Percentiles rank a stretch among this genome's conserved stretches.
Conservation (phyloP, 140 eudicot species). For the Cichorium intybus region DNA sequence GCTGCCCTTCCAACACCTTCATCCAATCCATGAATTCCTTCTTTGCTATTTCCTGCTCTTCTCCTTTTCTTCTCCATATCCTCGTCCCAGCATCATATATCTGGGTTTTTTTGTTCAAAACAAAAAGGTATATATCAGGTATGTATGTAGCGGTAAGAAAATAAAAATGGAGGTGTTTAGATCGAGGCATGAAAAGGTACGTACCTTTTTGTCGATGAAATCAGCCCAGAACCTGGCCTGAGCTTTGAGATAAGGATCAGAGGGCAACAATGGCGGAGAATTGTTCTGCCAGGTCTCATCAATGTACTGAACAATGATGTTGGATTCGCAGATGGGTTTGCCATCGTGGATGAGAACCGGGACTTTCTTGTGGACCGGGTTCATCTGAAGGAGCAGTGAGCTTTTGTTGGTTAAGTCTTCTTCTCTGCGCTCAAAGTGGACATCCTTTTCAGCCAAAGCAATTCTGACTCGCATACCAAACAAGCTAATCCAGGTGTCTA, state of each 20-base stretch:
- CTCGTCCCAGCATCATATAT: conserved; percentile 2
- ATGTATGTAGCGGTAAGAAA: background rate
- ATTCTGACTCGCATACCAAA: conserved; percentile 24
- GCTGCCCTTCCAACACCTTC: conserved; percentile 23
- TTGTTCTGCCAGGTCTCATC: conserved; percentile 31
- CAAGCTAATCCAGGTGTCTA: conserved; percentile 16
- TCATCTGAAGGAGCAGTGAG: conserved; percentile 29
- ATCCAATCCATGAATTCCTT: conserved; percentile 20
- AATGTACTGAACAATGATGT: conserved; percentile 36
- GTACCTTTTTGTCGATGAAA: conserved; percentile 31
- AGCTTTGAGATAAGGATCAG: conserved; percentile 32
- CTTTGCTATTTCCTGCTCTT: conserved; percentile 20
- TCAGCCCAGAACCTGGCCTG: conserved; percentile 41
- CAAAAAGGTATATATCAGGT: background rate
- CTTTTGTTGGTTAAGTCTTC: conserved; percentile 18
- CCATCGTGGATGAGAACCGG: conserved; percentile 39
- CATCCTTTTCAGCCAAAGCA: conserved; percentile 29
- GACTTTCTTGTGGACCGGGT: conserved; percentile 35
- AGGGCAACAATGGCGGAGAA: conserved; percentile 21
- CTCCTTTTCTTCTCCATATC: conserved; percentile 24
- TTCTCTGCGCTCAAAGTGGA: conserved; percentile 17
- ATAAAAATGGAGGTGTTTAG: background rate
- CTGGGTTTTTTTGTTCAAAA: background rate
- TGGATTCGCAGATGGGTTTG: conserved; percentile 30
- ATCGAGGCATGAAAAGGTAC: background rate